Evolutionary conservation across 805 yeast species (phyloP).

Genomic region (Barnettozyma botsteinii): DNA sequence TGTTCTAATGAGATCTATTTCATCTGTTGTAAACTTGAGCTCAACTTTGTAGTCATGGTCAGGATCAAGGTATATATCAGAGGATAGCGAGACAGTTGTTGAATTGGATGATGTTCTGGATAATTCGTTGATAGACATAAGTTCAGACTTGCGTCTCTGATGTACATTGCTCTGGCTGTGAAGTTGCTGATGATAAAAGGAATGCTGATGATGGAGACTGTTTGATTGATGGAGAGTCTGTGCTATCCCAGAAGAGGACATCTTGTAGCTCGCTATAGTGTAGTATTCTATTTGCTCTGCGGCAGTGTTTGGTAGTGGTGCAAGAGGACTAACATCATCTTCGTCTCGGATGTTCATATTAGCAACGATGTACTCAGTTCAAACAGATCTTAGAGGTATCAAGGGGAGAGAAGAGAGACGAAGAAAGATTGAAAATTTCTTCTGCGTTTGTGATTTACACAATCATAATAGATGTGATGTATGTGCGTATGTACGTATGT

Average conservation of each 20-base stretch:
- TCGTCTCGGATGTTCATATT: too few relatives aligned
- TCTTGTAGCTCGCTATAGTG: constrained; percentile 7
- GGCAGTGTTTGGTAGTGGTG: too few relatives aligned
- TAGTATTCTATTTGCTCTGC: constrained; percentile 1
- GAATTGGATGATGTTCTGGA: constrained; percentile 6
- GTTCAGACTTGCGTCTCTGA: constrained; percentile 3
- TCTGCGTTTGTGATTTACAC: too few relatives aligned
- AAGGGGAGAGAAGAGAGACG: too few relatives aligned
- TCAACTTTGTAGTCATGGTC: constrained; percentile 23
- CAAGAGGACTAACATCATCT: too few relatives aligned
- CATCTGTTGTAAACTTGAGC: constrained; percentile 27
- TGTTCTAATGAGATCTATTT: constrained; percentile 29
- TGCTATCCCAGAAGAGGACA: constrained; percentile 4
- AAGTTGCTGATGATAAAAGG: not conserved
- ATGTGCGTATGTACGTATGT: too few relatives aligned
- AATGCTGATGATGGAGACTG: not conserved
- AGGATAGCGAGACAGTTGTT: constrained; percentile 7
- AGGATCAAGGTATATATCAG: constrained; percentile 20
- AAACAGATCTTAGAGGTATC: too few relatives aligned
- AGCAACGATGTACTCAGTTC: too few relatives aligned
- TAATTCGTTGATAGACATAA: constrained; percentile 7
- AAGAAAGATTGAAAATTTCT: too few relatives aligned
- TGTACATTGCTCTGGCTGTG: too few relatives aligned
- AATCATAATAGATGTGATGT: too few relatives aligned
- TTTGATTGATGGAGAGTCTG: constrained; percentile 7